Percentiles rank a stretch among this genome's conserved stretches.
Conservation (phyloP, 2,329 filamentous ascomycete genomes). For the Sporothrix pallida region DNA sequence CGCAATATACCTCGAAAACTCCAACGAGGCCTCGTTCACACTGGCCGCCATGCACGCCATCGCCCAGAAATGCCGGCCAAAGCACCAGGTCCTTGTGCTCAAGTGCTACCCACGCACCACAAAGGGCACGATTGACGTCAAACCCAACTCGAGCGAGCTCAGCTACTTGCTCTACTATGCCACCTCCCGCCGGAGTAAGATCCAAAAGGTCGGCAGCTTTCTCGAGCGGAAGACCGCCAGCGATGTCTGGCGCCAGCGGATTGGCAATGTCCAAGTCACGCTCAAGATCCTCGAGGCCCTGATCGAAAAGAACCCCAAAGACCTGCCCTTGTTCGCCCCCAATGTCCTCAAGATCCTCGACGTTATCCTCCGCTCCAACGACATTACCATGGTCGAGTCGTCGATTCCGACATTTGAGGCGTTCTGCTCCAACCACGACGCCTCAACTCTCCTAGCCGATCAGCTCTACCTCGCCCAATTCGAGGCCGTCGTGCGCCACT, state of each 20-base stretch:
- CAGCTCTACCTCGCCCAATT: slow-evolving; percentile 83
- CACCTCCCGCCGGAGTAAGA: slow-evolving; percentile 89
- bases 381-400: slow-evolving; percentile 92
- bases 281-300: slow-evolving; percentile 89
- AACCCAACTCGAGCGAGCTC: slow-evolving; percentile 94
- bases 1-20: neutral
- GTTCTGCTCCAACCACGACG: slow-evolving; percentile 88
- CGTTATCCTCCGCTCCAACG: slow-evolving; percentile 80
- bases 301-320: slow-evolving; percentile 90
- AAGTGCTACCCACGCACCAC: slow-evolving; percentile 95
- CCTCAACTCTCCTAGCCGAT: slow-evolving; percentile 82
- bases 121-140: slow-evolving; percentile 90
- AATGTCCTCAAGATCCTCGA: slow-evolving; percentile 85
- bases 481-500: slow-evolving; percentile 78
- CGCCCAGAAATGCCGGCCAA: slow-evolving; percentile 77
- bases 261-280: slow-evolving; percentile 93
- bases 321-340: slow-evolving; percentile 85
- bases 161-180: slow-evolving; percentile 98
- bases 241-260: slow-evolving; percentile 87
- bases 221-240: slow-evolving; percentile 91
- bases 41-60: slow-evolving; percentile 64
- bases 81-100: slow-evolving; percentile 93
- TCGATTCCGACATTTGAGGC: slow-evolving; percentile 84
- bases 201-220: slow-evolving; percentile 94
- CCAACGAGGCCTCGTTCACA: neutral